These are phyloP conservation scores for Vitis hybrid DNA, from an alignment of 177 flowering plant species.

Conservation along the genomic window DNA sequence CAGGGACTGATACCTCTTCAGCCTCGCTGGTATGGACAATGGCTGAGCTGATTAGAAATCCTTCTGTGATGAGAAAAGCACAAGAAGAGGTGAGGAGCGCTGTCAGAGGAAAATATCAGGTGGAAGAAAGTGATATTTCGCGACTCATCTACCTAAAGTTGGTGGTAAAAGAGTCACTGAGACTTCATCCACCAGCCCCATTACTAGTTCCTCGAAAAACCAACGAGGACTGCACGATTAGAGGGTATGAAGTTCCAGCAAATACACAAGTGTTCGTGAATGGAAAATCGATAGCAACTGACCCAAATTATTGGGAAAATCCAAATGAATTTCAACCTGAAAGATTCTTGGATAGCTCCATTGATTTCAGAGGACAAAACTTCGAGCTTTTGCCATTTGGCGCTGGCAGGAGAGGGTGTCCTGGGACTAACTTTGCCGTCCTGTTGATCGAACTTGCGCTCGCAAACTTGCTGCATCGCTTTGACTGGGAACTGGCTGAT, in stretches of 20 bases:
- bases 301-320: conserved; percentile 16
- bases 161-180: conserved; percentile 13
- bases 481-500: conserved; percentile 21
- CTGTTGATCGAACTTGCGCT: conserved; percentile 13
- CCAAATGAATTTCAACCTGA: conserved; percentile 16
- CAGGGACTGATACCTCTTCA: conserved; percentile 30
- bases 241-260: conserved; percentile 12
- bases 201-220: conserved; percentile 22
- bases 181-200: conserved; percentile 18
- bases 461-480: conserved; percentile 13
- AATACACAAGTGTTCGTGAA: conserved; percentile 13
- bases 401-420: conserved; percentile 17
- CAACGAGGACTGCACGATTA: conserved; percentile 3
- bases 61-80: conserved; percentile 22
- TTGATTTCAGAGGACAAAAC: conserved; percentile 19
- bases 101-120: conserved; percentile 10
- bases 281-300: conserved; percentile 7
- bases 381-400: conserved; percentile 23
- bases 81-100: conserved; percentile 22
- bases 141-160: conserved; percentile 8
- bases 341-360: conserved; percentile 13
- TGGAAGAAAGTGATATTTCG: conserved; percentile 27
- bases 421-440: conserved; percentile 11
- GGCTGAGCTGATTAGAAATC: conserved; percentile 30
- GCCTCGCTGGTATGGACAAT: conserved; percentile 23